phyloP scores from a whole-genome alignment of 768 basidiomycete genomes.

The Xerocomus potaroensis region DNA sequence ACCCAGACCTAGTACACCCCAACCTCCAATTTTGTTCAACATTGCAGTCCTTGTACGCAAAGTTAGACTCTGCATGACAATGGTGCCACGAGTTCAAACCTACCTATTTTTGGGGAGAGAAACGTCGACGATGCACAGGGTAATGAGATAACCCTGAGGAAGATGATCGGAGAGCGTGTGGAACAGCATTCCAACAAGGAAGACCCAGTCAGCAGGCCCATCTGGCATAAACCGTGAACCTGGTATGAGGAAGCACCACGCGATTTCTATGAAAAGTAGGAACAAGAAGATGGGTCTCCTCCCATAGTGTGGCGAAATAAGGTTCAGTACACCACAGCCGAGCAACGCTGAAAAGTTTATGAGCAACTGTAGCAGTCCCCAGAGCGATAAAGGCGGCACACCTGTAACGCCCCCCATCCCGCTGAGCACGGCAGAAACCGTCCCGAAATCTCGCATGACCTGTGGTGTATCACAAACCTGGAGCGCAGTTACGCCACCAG shows the following conservation, averaged over 20 bases:
- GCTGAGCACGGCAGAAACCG: too few species aligned
- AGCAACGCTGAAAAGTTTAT: constrained; percentile 18
- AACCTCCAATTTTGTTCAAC: constrained; percentile 27
- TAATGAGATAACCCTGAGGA: constrained; percentile 18
- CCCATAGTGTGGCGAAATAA: constrained; percentile 24
- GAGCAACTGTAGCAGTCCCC: not conserved
- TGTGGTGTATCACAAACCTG: too few species aligned
- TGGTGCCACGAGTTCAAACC: not conserved
- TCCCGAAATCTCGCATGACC: too few species aligned
- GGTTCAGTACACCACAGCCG: constrained; percentile 20
- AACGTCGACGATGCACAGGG: constrained; percentile 29
- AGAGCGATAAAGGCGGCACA: not conserved
- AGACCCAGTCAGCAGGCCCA: constrained; percentile 12
- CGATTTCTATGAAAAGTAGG: constrained; percentile 4
- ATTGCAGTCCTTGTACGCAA: constrained; percentile 18
- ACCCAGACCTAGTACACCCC: constrained; percentile 25
- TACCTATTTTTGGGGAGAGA: constrained; percentile 24
- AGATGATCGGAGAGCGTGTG: constrained; percentile 7
- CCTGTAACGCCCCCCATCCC: too few species aligned
- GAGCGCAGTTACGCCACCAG: too few species aligned
- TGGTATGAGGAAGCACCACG: constrained; percentile 13
- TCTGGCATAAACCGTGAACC: constrained; percentile 14
- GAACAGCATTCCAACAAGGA: constrained; percentile 18
- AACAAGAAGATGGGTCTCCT: constrained; percentile 23
- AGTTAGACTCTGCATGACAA: constrained; percentile 5